Conservation (phyloP, 2,329 filamentous ascomycete species). For the Lachnellula hyalina region DNA sequence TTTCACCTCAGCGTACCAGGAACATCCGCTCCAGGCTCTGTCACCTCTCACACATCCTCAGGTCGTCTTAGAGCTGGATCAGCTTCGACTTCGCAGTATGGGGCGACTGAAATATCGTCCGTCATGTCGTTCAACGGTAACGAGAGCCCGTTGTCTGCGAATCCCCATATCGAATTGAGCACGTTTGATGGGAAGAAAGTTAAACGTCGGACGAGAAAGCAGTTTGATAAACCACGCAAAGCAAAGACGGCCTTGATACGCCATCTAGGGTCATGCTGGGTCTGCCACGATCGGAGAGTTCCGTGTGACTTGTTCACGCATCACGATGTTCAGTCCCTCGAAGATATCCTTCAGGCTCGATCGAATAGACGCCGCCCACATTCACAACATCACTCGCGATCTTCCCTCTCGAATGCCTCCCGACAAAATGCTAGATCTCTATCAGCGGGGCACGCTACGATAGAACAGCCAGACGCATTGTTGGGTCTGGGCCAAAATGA, state of each 20-base stretch:
- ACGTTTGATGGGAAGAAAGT: conserved; percentile 25
- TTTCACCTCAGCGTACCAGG: conserved; percentile 14
- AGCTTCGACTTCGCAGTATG: conserved; percentile 15
- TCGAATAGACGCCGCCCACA: neutral
- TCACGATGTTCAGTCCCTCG: conserved; percentile 26
- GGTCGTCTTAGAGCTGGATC: conserved; percentile 13
- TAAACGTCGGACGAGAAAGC: conserved; percentile 17
- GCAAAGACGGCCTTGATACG: conserved; percentile 28
- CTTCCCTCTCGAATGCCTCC: conserved; percentile 10
- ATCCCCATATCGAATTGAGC: conserved; percentile 11
- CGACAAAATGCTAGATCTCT: conserved; percentile 6
- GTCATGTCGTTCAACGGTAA: conserved; percentile 26
- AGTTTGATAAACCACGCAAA: conserved; percentile 16
- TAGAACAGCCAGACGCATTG: conserved; percentile 13
- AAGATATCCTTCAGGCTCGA: conserved; percentile 8
- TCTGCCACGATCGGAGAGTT: conserved; percentile 21
- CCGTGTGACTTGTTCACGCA: conserved; percentile 27
- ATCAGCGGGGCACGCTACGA: conserved; percentile 4
- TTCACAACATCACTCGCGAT: conserved; percentile 3
- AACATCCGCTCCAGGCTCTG: conserved; percentile 17
- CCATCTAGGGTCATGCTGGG: conserved; percentile 22
- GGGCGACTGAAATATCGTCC: conserved; percentile 22
- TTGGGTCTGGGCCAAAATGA: conserved; percentile 19
- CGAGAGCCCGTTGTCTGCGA: conserved; percentile 16
- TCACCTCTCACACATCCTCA: conserved; percentile 18